Evolutionary conservation across 257 asterid genomes (phyloP).

Genomic region (Forsythia suspensa): DNA sequence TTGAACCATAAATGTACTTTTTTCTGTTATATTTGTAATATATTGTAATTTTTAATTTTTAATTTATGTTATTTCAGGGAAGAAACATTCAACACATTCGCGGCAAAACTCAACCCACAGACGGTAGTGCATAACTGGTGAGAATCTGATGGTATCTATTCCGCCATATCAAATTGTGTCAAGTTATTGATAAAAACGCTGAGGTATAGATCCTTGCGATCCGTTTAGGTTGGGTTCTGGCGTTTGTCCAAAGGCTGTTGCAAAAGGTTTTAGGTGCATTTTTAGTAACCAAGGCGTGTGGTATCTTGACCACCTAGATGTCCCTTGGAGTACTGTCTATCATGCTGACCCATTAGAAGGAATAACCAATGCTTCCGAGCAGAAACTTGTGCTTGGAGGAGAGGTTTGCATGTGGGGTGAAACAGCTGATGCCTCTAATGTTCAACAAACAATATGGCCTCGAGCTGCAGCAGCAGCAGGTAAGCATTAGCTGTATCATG

Average conservation of each 20-base stretch:
- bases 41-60: neutral
- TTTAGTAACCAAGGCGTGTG: slow-evolving; percentile 86
- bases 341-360: slow-evolving; percentile 79
- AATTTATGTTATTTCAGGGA: slow-evolving; percentile 56
- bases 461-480: slow-evolving; percentile 99
- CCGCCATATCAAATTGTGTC: slow-evolving; percentile 6
- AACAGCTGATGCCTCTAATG: slow-evolving; percentile 80
- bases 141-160: slow-evolving; percentile 29
- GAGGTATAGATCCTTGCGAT: slow-evolving; percentile 21
- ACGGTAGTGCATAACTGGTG: slow-evolving; percentile 93
- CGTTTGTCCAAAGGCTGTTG: slow-evolving; percentile 86
- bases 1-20: slow-evolving; percentile 7
- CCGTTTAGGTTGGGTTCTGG: slow-evolving; percentile 68
- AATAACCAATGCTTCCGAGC: slow-evolving; percentile 55
- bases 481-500: slow-evolving; percentile 17
- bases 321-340: slow-evolving; percentile 77
- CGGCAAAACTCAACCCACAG: slow-evolving; percentile 63
- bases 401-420: slow-evolving; percentile 98
- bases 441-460: slow-evolving; percentile 95
- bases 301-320: slow-evolving; percentile 92
- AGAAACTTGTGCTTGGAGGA: slow-evolving; percentile 86
- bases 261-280: slow-evolving; percentile 80
- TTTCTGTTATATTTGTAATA: slow-evolving; percentile 8
- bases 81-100: slow-evolving; percentile 79
- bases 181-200: neutral